Base-by-base conservation (phyloP, 2,329 filamentous ascomycete species). In the Camptophora hylomeconis region DNA sequence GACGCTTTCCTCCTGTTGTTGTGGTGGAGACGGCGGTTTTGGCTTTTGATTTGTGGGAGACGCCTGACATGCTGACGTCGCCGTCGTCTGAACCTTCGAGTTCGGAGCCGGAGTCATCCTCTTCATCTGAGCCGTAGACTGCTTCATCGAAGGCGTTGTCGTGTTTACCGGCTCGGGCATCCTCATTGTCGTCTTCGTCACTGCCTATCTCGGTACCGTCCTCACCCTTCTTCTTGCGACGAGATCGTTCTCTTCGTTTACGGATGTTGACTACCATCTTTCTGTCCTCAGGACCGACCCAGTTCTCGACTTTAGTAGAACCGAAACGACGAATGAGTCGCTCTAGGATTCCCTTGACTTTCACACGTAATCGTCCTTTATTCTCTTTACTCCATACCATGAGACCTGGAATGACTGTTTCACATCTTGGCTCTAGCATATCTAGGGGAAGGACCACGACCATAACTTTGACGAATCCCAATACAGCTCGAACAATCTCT, bases 371-470 rank as follows among this genome's bases (percentile, higher is more conserved):
- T 51, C 92, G 84, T 8, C 84, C 84, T 61, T 95, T 95, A 64
- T 98, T 92, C 57, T 98, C 89, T 54, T 94, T 83, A 50, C 80
- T 86, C 87, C 89, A 98, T 22, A 86, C 74, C 65, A 95, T 82
- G 12, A 95, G 65, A 54, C 92, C 92, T 3, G 86, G 82, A 2
- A 98, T 71, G 26, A 98, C 66, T 0, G 75, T 73, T 17, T 67
- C 61, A 19, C 98, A 70, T 14, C 84, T 73, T 4, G 82, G 76
- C 19, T 77, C 66, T 61, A 98, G 76, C 39, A 92, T 65, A 17
- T 39, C 31, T 5, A 79, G 72, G 0, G 87, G 83, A 17, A 95
- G 61, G 35, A 80, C 77, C 46, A 95, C 83, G 35, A 93, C 74
- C 44, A 82, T 92, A 15, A 98, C 83, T 61, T 98, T 98, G 49